Evolutionary conservation across 2,329 filamentous ascomycete genomes (phyloP).

Genomic region (Monilinia polystroma): DNA sequence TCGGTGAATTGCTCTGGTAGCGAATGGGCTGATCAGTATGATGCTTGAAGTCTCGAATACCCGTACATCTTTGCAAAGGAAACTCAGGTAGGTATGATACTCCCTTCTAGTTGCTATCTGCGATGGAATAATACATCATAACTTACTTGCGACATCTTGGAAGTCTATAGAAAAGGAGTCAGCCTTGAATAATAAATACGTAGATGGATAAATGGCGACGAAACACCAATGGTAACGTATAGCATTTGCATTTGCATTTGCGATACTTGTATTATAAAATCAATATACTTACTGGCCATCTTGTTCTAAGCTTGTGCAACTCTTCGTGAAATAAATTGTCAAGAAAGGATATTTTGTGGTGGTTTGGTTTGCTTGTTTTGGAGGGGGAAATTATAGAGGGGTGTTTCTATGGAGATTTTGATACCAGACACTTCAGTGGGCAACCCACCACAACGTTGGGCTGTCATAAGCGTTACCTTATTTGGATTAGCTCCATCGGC

Average conservation of each 20-base stretch:
- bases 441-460: slow-evolving; percentile 8
- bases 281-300: slow-evolving; percentile 38
- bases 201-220: not conserved
- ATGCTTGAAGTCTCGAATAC: slow-evolving; percentile 13
- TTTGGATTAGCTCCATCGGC: slow-evolving; percentile 1
- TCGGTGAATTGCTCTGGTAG: slow-evolving; percentile 76
- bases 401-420: slow-evolving; percentile 18
- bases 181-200: slow-evolving; percentile 26
- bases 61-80: not conserved
- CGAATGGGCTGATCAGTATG: slow-evolving; percentile 31
- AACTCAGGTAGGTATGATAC: not conserved
- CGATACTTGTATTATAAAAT: not conserved
- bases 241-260: too few relatives aligned
- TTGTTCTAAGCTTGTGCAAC: slow-evolving; percentile 27
- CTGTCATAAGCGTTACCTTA: slow-evolving; percentile 6
- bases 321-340: not conserved
- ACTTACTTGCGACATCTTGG: slow-evolving; percentile 45
- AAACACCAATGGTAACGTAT: not conserved
- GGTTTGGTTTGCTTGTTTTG: slow-evolving; percentile 16
- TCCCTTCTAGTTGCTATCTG: not conserved
- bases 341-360: slow-evolving; percentile 18
- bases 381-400: slow-evolving; percentile 25
- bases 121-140: not conserved
- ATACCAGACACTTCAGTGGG: slow-evolving; percentile 12
- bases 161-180: slow-evolving; percentile 41